These are phyloP conservation scores for Pyrus communis DNA, from an alignment of 306 rosid genomes.

Conservation along the genomic window DNA sequence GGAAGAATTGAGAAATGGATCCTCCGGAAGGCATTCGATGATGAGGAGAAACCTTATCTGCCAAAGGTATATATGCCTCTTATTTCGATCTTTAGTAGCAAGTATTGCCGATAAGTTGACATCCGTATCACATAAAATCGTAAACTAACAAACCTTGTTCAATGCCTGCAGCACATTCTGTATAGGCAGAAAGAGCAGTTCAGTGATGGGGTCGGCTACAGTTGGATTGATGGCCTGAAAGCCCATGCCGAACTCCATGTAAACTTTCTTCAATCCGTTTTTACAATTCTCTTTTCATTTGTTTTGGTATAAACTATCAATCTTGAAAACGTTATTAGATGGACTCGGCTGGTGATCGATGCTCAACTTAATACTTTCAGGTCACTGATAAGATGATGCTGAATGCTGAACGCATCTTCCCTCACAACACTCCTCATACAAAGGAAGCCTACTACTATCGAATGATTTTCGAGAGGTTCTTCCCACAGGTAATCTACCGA, in stretches of 20 bases:
- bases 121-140: not conserved
- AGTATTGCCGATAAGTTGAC: not conserved
- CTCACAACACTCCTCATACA: constrained; percentile 80
- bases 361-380: constrained; percentile 21
- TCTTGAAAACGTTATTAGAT: not conserved
- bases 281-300: not conserved
- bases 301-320: not conserved
- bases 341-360: constrained; percentile 2
- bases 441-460: constrained; percentile 92
- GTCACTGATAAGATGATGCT: constrained; percentile 82
- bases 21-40: constrained; percentile 87
- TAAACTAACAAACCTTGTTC: not conserved
- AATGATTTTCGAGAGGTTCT: constrained; percentile 90
- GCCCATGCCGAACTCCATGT: constrained; percentile 85
- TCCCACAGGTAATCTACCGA: constrained; percentile 59
- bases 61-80: constrained; percentile 53
- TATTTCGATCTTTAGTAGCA: not conserved
- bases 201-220: constrained; percentile 96
- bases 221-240: constrained; percentile 98
- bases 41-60: constrained; percentile 80
- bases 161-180: constrained; percentile 63
- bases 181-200: constrained; percentile 96
- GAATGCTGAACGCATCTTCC: constrained; percentile 71
- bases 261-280: constrained; percentile 2
- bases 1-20: constrained; percentile 90